Evolutionary conservation across 306 rosid genomes (phyloP).

Genomic region (Mimosa bimucronata): DNA sequence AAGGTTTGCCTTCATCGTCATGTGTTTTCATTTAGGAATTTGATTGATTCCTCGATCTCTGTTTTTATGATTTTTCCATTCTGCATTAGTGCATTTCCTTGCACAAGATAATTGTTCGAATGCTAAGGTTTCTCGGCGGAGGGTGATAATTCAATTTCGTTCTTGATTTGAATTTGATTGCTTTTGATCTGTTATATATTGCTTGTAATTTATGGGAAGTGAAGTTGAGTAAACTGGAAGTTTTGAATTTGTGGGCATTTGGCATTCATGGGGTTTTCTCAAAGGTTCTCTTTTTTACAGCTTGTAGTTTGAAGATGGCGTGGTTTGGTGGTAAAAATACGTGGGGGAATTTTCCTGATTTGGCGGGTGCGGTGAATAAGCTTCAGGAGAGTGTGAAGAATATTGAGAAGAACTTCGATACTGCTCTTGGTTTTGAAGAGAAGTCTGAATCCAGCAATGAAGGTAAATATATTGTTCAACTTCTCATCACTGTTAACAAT

Average conservation of each 20-base stretch:
- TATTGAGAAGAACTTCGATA: slow-evolving; percentile 97
- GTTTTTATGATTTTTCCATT: slow-evolving; percentile 11
- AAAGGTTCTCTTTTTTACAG: slow-evolving; percentile 34
- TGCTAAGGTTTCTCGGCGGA: neutral
- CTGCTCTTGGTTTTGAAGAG: slow-evolving; percentile 89
- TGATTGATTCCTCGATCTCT: slow-evolving; percentile 26
- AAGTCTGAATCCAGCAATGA: slow-evolving; percentile 74
- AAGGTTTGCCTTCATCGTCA: slow-evolving; percentile 22
- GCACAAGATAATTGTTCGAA: neutral
- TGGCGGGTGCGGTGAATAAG: slow-evolving; percentile 97
- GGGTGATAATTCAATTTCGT: neutral
- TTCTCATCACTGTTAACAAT: neutral
- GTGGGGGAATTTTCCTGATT: slow-evolving; percentile 92
- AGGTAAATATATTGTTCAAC: slow-evolving; percentile 54
- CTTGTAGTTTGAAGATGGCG: slow-evolving; percentile 69
- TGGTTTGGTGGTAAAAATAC: slow-evolving; percentile 86
- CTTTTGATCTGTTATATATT: neutral
- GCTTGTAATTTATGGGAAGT: slow-evolving; percentile 32
- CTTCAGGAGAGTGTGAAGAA: slow-evolving; percentile 98
- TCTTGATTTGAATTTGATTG: slow-evolving; percentile 2
- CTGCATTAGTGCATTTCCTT: neutral
- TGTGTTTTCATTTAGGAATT: slow-evolving; percentile 6
- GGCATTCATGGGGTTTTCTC: slow-evolving; percentile 33
- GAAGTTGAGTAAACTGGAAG: slow-evolving; percentile 14
- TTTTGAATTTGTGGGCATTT: slow-evolving; percentile 31